phyloP scores from a whole-genome alignment of 2,329 filamentous ascomycete genomes.

The Sporothrix phasma region DNA sequence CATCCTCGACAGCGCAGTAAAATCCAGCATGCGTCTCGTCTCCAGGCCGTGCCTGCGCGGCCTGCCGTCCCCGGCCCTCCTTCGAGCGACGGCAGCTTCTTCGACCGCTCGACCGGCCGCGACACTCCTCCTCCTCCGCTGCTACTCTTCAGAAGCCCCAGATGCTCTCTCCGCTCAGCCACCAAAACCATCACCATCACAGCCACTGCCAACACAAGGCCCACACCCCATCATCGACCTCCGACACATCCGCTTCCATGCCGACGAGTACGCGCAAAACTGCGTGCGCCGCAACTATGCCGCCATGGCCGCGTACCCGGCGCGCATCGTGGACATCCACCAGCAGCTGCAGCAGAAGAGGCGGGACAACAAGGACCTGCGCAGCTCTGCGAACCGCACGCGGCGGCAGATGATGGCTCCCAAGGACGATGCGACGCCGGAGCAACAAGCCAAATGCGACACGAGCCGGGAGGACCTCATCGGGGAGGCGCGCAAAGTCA shows the following conservation, averaged over 20 bases:
- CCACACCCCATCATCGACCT: constrained; percentile 74
- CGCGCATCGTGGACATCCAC: constrained; percentile 46
- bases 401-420: constrained; percentile 33
- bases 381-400: constrained; percentile 58
- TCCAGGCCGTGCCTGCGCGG: background rate
- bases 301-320: constrained; percentile 42
- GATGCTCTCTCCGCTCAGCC: background rate
- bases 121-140: background rate
- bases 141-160: background rate
- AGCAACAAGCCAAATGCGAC: background rate
- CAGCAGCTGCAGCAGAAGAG: constrained; percentile 52
- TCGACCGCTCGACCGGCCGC: background rate
- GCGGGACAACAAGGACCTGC: constrained; percentile 46
- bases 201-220: constrained; percentile 41
- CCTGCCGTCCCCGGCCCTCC: background rate
- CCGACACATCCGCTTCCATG: constrained; percentile 81
- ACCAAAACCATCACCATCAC: background rate
- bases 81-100: background rate
- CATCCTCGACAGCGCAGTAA: background rate
- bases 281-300: constrained; percentile 78
- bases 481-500: constrained; percentile 54
- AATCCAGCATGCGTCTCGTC: background rate
- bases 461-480: constrained; percentile 37
- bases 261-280: constrained; percentile 70
- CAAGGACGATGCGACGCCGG: constrained; percentile 11